These are phyloP conservation scores for Polytrichum formosum DNA, from an alignment of 225 moss, liverwort and hornwort species.

Conservation along the genomic window DNA sequence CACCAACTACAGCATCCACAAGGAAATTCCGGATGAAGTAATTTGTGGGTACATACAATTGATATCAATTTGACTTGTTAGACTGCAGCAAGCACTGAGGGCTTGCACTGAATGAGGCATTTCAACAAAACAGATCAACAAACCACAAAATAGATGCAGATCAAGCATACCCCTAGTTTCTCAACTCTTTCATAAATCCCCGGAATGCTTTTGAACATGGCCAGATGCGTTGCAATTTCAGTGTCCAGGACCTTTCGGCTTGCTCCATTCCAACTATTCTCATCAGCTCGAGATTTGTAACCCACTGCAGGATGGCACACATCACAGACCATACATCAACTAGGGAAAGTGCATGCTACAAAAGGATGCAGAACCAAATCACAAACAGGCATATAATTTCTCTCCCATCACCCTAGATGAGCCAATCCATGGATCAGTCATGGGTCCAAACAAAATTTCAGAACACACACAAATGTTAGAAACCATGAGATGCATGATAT, in stretches of 20 bases:
- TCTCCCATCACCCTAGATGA: neutral
- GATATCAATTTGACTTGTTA: too few species aligned
- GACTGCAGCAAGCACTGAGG: too few species aligned
- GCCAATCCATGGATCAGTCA: too few species aligned
- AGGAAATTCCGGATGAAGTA: too few species aligned
- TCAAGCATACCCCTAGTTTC: conserved; percentile 39
- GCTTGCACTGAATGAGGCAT: too few species aligned
- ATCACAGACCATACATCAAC: neutral
- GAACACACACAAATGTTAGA: too few species aligned
- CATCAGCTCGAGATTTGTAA: conserved; percentile 53
- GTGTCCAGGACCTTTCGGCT: conserved; percentile 40
- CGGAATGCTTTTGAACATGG: conserved; percentile 29
- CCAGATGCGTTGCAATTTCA: conserved; percentile 31
- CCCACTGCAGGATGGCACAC: conserved; percentile 37
- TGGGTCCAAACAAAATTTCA: too few species aligned
- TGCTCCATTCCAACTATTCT: conserved; percentile 52
- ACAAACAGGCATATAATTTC: too few species aligned
- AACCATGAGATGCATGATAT: too few species aligned
- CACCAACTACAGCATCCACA: too few species aligned
- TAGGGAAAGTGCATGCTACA: neutral
- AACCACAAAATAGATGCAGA: neutral
- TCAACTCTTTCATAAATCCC: conserved; percentile 27
- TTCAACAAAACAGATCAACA: neutral
- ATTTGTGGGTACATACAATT: too few species aligned
- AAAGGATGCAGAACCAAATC: too few species aligned